Percentiles rank a stretch among this genome's conserved stretches.
phyloP scores from a whole-genome alignment of 148 eudicot genomes.

The Spergularia marina region DNA sequence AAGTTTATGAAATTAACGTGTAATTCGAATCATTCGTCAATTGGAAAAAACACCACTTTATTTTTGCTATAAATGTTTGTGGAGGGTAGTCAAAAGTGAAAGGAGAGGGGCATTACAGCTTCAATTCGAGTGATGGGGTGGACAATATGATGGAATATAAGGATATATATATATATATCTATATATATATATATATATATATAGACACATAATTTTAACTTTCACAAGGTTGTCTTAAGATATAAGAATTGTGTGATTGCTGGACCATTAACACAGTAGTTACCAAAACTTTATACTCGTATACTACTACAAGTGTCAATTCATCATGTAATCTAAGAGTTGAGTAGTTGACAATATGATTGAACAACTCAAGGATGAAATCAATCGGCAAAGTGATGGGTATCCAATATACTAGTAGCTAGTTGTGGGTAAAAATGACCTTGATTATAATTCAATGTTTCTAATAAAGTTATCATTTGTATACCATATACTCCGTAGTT shows the following conservation, averaged over 20 bases:
- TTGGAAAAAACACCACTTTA: background rate
- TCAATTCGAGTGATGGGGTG: background rate
- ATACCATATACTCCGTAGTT: no score
- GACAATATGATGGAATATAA: background rate
- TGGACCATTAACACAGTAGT: slow-evolving; percentile 9
- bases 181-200: background rate
- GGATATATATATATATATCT: background rate
- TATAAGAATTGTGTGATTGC: background rate
- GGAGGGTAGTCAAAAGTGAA: no score
- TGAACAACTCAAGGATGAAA: background rate
- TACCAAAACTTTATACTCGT: slow-evolving; percentile 7
- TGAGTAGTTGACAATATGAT: slow-evolving; percentile 16
- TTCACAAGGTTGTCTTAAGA: background rate
- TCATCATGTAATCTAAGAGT: slow-evolving; percentile 2
- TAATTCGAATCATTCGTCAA: no score
- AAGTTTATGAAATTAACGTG: no score
- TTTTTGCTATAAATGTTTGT: background rate
- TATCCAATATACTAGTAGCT: background rate
- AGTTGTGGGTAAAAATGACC: no score
- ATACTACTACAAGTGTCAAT: background rate
- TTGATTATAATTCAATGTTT: no score
- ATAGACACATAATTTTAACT: background rate
- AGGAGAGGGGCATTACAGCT: no score
- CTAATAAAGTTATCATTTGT: no score
- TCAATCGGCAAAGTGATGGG: background rate